Evolutionary conservation across 208 protist genomes (phyloP).

Genomic region (Leishmania major): DNA sequence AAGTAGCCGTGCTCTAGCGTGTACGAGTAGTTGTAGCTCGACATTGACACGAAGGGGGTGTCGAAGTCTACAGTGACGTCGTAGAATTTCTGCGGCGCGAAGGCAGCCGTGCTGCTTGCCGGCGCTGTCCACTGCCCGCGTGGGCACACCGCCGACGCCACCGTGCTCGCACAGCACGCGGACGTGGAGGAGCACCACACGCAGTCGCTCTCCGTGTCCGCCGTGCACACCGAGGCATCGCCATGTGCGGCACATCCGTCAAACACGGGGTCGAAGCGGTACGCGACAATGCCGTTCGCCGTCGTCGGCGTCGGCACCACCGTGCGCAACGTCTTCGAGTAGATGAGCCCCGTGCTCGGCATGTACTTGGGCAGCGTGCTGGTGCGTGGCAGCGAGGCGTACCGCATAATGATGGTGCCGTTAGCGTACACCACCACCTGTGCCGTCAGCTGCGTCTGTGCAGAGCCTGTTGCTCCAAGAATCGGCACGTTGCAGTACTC

Average conservation of each 20-base stretch:
- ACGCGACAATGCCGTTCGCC: slow-evolving; percentile 25
- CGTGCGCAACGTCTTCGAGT: slow-evolving; percentile 19
- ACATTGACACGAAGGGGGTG: neutral
- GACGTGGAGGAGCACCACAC: slow-evolving; percentile 28
- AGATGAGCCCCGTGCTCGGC: slow-evolving; percentile 21
- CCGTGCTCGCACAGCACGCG: slow-evolving; percentile 6
- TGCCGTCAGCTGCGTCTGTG: slow-evolving; percentile 27
- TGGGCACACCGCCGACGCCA: slow-evolving; percentile 24
- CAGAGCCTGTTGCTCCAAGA: neutral
- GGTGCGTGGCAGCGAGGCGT: slow-evolving; percentile 29
- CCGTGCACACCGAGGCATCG: slow-evolving; percentile 6
- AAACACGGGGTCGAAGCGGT: slow-evolving; percentile 24
- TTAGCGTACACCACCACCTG: slow-evolving; percentile 48
- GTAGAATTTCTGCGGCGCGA: slow-evolving; percentile 22
- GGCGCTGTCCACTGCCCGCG: slow-evolving; percentile 17
- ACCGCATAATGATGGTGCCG: slow-evolving; percentile 57
- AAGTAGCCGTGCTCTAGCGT: neutral
- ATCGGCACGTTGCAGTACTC: slow-evolving; percentile 24
- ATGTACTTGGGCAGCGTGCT: neutral
- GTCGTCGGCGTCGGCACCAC: slow-evolving; percentile 24
- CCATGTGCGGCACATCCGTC: slow-evolving; percentile 14
- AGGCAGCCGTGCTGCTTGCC: neutral
- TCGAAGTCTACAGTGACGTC: slow-evolving; percentile 5
- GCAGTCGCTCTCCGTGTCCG: slow-evolving; percentile 6
- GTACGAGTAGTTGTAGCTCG: neutral